Evolutionary conservation across 495 filamentous ascomycete genomes (phyloP).

Genomic region (Aspergillus steynii): DNA sequence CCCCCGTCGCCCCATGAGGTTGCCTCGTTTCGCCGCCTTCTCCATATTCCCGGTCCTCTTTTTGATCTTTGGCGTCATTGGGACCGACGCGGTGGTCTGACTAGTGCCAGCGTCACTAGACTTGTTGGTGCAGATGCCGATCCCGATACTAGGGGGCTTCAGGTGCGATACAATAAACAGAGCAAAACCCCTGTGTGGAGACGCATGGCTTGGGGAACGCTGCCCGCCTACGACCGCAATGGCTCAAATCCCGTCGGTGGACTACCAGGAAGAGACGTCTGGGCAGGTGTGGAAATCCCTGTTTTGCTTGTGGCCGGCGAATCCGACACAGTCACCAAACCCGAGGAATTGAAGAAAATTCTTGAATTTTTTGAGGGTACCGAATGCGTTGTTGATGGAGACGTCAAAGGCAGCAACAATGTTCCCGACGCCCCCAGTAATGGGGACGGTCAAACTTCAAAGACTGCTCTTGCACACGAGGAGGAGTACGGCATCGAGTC

Average conservation of each 20-base stretch:
- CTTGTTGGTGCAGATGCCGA: slow-evolving; percentile 79
- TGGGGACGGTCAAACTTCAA: slow-evolving; percentile 24
- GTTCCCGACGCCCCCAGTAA: slow-evolving; percentile 48
- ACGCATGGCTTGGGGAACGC: slow-evolving; percentile 74
- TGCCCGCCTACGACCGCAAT: slow-evolving; percentile 52
- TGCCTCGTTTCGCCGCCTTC: slow-evolving; percentile 52
- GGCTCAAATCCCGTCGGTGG: slow-evolving; percentile 55
- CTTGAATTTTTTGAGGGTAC: slow-evolving; percentile 52
- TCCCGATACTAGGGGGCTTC: slow-evolving; percentile 70
- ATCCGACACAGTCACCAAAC: slow-evolving; percentile 70
- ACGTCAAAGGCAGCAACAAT: slow-evolving; percentile 43
- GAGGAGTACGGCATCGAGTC: slow-evolving; percentile 28
- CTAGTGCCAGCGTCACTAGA: slow-evolving; percentile 75
- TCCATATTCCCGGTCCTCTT: slow-evolving; percentile 66
- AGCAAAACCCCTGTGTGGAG: slow-evolving; percentile 79
- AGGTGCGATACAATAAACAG: slow-evolving; percentile 81
- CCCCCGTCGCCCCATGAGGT: slow-evolving; percentile 58
- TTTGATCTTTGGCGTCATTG: slow-evolving; percentile 79
- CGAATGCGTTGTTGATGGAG: slow-evolving; percentile 17
- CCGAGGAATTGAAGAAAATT: slow-evolving; percentile 71
- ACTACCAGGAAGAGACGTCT: slow-evolving; percentile 67
- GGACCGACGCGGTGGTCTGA: slow-evolving; percentile 75
- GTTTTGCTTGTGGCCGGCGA: slow-evolving; percentile 79
- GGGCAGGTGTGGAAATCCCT: slow-evolving; percentile 71
- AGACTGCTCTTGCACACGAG: slow-evolving; percentile 23